Base-by-base conservation (phyloP, 805 yeast species). In the Tetrapisispora arboricola region DNA sequence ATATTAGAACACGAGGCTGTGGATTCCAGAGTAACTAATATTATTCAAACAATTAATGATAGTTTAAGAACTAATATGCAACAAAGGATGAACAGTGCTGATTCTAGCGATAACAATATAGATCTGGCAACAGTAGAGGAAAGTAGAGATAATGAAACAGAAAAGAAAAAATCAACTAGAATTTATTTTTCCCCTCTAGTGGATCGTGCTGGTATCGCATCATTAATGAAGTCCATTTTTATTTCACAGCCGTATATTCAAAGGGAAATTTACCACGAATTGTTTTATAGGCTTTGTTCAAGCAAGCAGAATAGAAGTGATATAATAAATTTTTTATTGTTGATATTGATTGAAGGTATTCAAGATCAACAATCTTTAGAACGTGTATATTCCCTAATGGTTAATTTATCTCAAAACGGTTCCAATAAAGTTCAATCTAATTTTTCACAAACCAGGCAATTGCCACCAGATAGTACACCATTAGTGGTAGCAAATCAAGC, bases 261-360 rank as follows among this genome's bases (percentile, higher is more conserved):
- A 44, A 67, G 88, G 40, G 86, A 78, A 42, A 63, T 70, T 2
- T 67, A 84, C 36, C 79, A 80, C 57, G 78, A 77, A 38, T 65
- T 90, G 5, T 66, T 87, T 41, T 75, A 74, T 18, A 76, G 73
- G 45, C 54, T 87, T 36, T 83, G 94, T 51, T 72, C 74, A 46
- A 85, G 79, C 60, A 83, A 83, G 57, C 94, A 82, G 47, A 82
- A 84, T 6, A 65, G 96, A 40, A 64, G 75, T 9, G 96, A 88
- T 47, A 72, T 85, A 13, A 67, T 87, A 55, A 77, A 81, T 32
- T 63, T 81, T 42, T 54, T 87, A 32, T 58, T 87, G 31, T 75
- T 79, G 15, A 71, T 87, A 33, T 63, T 88, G 27, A 80, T 79
- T 43, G 95, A 87, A 45, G 94, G 92, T n/a, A 64, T 80, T 6